Evolutionary conservation across 75 land plant species (phyloP).

Genomic region (Adiantum capillusveneris): DNA sequence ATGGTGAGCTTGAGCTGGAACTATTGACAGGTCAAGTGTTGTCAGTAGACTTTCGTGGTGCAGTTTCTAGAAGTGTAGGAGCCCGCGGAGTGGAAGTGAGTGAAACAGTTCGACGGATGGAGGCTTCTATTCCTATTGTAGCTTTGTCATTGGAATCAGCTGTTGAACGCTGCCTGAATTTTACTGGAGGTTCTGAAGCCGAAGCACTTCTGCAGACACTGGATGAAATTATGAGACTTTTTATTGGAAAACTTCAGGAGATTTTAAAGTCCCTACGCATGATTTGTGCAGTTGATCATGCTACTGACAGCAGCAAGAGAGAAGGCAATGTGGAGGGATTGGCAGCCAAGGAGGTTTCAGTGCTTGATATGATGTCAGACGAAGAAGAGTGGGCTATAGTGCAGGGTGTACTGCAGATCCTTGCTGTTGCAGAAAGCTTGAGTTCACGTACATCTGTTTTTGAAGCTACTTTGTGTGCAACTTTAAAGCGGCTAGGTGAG

Average conservation of each 20-base stretch:
- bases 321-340: conserved; percentile 47
- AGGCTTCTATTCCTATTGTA: conserved; percentile 92
- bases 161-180: conserved; percentile 88
- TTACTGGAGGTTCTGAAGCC: conserved; percentile 97
- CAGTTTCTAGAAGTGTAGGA: conserved; percentile 80
- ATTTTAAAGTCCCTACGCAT: conserved; percentile 77
- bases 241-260: conserved; percentile 66
- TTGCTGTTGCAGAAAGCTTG: conserved; percentile 84
- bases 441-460: conserved; percentile 84
- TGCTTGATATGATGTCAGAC: conserved; percentile 68
- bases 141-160: conserved; percentile 78
- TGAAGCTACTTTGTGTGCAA: conserved; percentile 94
- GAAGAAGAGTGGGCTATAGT: conserved; percentile 99
- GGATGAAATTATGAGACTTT: conserved; percentile 86
- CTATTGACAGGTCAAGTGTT: conserved; percentile 64
- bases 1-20: conserved; percentile 87
- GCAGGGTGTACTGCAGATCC: conserved; percentile 89
- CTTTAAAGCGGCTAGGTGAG: conserved; percentile 68
- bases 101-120: conserved; percentile 97
- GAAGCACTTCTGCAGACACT: conserved; percentile 79
- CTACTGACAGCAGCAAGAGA: conserved; percentile 48
- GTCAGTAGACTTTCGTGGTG: conserved; percentile 78
- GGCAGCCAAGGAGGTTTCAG: conserved; percentile 36
- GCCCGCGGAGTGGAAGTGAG: conserved; percentile 97
- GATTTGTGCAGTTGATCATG: conserved; percentile 77